Evolutionary conservation across 2,329 filamentous ascomycete genomes (phyloP).

Genomic region (Botrytis hyacinthi): DNA sequence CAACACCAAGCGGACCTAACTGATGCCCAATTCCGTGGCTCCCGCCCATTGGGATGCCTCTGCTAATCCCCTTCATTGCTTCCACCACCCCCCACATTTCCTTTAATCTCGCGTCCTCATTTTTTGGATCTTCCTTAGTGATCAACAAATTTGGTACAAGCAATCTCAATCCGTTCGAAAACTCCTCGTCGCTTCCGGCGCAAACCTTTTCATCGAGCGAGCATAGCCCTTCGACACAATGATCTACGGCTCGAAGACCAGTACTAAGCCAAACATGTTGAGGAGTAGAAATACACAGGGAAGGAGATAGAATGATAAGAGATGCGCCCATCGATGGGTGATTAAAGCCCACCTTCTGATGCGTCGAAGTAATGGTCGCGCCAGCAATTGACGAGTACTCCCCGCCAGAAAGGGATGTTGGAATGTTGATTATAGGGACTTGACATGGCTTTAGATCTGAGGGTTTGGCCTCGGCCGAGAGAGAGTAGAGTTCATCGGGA

Average conservation of each 20-base stretch:
- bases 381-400: conserved; percentile 44
- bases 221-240: conserved; percentile 56
- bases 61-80: conserved; percentile 48
- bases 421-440: conserved; percentile 43
- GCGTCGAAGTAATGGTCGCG: conserved; percentile 39
- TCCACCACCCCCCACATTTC: conserved; percentile 47
- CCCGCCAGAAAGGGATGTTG: conserved; percentile 44
- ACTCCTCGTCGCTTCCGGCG: conserved; percentile 26
- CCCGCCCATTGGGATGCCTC: conserved; percentile 43
- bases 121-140: conserved; percentile 28
- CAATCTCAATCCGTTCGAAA: conserved; percentile 28
- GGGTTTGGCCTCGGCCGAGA: conserved; percentile 21
- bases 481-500: conserved; percentile 24
- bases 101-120: conserved; percentile 26
- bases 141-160: conserved; percentile 33
- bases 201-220: conserved; percentile 36
- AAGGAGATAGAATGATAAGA: conserved; percentile 56
- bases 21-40: conserved; percentile 46
- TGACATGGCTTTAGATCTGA: conserved; percentile 25
- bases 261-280: conserved; percentile 55
- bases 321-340: conserved; percentile 45
- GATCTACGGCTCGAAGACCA: conserved; percentile 55
- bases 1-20: conserved; percentile 47
- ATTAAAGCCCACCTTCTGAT: conserved; percentile 32
- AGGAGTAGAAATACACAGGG: conserved; percentile 51